Evolutionary conservation across 305 asterid species (phyloP).

Genomic region (Fraxinus platypoda): DNA sequence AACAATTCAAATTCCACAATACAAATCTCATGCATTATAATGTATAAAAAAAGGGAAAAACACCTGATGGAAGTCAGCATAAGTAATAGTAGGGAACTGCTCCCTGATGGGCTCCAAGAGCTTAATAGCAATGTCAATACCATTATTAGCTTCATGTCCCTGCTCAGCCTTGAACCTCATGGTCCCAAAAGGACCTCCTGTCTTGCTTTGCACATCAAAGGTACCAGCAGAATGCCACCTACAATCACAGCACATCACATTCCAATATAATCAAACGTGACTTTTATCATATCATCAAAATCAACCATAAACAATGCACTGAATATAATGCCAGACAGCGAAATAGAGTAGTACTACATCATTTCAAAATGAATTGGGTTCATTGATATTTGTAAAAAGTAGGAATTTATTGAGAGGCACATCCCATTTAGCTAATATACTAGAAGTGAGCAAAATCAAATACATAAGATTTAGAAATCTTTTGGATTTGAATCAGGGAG

Average conservation of each 20-base stretch:
- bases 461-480: background rate
- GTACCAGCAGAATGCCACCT: constrained; percentile 99
- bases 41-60: background rate
- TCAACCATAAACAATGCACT: background rate
- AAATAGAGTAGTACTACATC: background rate
- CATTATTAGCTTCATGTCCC: constrained; percentile 71
- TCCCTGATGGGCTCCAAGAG: constrained; percentile 74
- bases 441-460: no score
- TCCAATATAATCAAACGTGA: background rate
- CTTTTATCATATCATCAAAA: background rate
- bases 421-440: no score
- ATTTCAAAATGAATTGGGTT: background rate
- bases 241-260: constrained; percentile 16
- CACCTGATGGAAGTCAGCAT: constrained; percentile 85
- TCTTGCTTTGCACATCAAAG: constrained; percentile 54
- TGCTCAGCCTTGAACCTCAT: constrained; percentile 70
- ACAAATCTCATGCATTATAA: background rate
- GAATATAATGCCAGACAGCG: background rate
- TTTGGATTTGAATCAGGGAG: background rate
- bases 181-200: constrained; percentile 96
- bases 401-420: no score
- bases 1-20: background rate
- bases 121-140: constrained; percentile 71
- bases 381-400: background rate
- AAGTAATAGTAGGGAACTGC: constrained; percentile 66